A percentile compares a stretch with the other conserved stretches of the same genome.
Evolutionary conservation across 257 asterid species (phyloP).

Genomic region (Solanum paucissectum): DNA sequence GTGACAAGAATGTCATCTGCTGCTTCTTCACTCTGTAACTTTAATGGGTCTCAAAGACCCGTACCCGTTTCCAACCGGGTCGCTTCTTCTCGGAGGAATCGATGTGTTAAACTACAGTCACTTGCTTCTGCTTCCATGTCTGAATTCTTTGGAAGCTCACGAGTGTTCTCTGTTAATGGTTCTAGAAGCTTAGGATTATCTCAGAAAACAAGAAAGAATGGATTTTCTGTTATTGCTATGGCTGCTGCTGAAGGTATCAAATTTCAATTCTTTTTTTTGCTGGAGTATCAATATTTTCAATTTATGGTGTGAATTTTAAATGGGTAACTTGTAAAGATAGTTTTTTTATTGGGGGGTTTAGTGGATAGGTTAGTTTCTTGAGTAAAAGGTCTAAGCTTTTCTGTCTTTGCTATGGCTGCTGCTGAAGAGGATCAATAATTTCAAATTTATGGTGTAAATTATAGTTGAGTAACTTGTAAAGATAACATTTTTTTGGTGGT

Average conservation of each 20-base stretch:
- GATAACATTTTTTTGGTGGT: background rate
- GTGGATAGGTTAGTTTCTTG: background rate
- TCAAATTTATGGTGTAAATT: background rate
- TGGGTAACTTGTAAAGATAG: background rate
- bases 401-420: slow-evolving; percentile 30
- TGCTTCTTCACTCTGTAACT: slow-evolving; percentile 64
- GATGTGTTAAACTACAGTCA: slow-evolving; percentile 25
- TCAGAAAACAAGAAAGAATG: background rate
- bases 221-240: slow-evolving; percentile 13
- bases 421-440: slow-evolving; percentile 17
- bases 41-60: slow-evolving; percentile 44
- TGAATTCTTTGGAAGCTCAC: slow-evolving; percentile 30
- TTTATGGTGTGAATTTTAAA: background rate
- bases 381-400: background rate
- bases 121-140: slow-evolving; percentile 44
- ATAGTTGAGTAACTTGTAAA: background rate
- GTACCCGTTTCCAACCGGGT: slow-evolving; percentile 27
- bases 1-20: slow-evolving; percentile 47
- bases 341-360: background rate
- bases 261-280: background rate
- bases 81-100: slow-evolving; percentile 34
- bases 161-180: slow-evolving; percentile 21
- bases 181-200: slow-evolving; percentile 5
- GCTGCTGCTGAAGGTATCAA: slow-evolving; percentile 56
- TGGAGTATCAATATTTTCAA: background rate